Evolutionary conservation across 768 basidiomycete species (phyloP).

Genomic region (Hygrophorus pudorinus): DNA sequence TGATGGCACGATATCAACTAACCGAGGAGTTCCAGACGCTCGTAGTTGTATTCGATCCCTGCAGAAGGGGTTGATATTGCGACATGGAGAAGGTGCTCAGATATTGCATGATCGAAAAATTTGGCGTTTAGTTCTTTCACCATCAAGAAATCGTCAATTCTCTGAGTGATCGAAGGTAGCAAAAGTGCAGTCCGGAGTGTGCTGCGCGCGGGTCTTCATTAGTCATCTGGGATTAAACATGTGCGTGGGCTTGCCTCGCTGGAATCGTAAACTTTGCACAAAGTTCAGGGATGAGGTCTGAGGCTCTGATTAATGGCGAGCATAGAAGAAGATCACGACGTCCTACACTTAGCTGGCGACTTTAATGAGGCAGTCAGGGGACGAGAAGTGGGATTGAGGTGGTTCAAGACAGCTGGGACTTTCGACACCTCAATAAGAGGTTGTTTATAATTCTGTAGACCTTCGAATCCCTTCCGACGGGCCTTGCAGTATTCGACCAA

Average conservation of each 20-base stretch:
- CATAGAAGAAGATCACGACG: not conserved
- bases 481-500: slow-evolving; percentile 60
- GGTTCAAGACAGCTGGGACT: slow-evolving; percentile 41
- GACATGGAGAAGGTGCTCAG: slow-evolving; percentile 47
- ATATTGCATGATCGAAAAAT: slow-evolving; percentile 53
- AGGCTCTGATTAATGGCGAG: not conserved
- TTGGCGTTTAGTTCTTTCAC: slow-evolving; percentile 70
- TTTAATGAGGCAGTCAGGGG: slow-evolving; percentile 27
- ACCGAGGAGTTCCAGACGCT: slow-evolving; percentile 81
- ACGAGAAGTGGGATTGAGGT: slow-evolving; percentile 46
- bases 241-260: slow-evolving; percentile 41
- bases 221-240: slow-evolving; percentile 1
- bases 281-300: slow-evolving; percentile 81
- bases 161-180: slow-evolving; percentile 63
- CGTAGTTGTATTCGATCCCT: slow-evolving; percentile 66
- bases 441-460: slow-evolving; percentile 51
- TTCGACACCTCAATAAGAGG: slow-evolving; percentile 62
- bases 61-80: slow-evolving; percentile 68
- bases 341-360: slow-evolving; percentile 51
- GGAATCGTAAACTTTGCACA: slow-evolving; percentile 64
- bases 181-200: slow-evolving; percentile 58
- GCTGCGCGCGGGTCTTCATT: slow-evolving; percentile 24
- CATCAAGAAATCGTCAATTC: slow-evolving; percentile 66
- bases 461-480: slow-evolving; percentile 51
- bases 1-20: slow-evolving; percentile 13